These are phyloP conservation scores for Phyllachora maydis DNA, from an alignment of 2,329 filamentous ascomycete genomes.

Conservation along the genomic window DNA sequence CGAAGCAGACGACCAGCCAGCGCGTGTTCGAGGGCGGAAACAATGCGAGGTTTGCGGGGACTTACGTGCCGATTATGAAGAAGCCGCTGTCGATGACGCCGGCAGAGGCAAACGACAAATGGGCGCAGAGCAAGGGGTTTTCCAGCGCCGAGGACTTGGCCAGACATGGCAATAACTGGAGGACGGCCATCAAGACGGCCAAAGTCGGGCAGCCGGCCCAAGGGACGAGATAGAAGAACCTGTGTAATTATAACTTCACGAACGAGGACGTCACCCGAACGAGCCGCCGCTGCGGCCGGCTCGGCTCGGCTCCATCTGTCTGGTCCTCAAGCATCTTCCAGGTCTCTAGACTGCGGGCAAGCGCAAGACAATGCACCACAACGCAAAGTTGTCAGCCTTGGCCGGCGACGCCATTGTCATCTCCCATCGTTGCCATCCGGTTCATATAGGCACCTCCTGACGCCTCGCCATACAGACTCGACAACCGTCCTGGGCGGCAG, in stretches of 20 bases:
- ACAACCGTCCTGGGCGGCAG: slow-evolving; percentile 56
- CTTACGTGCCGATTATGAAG: slow-evolving; percentile 33
- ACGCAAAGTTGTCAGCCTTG: too few species aligned
- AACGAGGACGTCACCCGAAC: too few species aligned
- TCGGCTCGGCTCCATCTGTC: too few species aligned
- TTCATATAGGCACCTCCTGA: slow-evolving; percentile 65
- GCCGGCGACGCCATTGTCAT: too few species aligned
- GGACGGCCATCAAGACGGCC: slow-evolving; percentile 9
- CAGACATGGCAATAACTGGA: slow-evolving; percentile 14
- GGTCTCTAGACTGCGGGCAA: too few species aligned
- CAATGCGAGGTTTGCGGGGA: slow-evolving; percentile 23
- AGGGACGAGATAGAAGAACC: too few species aligned
- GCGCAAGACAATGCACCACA: too few species aligned
- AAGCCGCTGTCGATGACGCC: slow-evolving; percentile 25
- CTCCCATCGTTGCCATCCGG: too few species aligned
- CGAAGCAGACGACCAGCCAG: slow-evolving; percentile 10
- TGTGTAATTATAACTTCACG: too few species aligned
- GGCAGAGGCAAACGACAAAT: slow-evolving; percentile 36
- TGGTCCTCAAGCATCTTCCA: too few species aligned
- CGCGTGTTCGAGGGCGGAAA: slow-evolving; percentile 35
- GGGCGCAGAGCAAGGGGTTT: slow-evolving; percentile 40
- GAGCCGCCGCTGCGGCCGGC: too few species aligned
- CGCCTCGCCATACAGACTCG: slow-evolving; percentile 79
- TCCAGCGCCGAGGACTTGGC: slow-evolving; percentile 26
- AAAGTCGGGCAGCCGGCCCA: slow-evolving; percentile 4